Percentiles rank a stretch among this genome's conserved stretches.
phyloP scores from a whole-genome alignment of 176 grass and related monocot species.

The Paspalum notatum region DNA sequence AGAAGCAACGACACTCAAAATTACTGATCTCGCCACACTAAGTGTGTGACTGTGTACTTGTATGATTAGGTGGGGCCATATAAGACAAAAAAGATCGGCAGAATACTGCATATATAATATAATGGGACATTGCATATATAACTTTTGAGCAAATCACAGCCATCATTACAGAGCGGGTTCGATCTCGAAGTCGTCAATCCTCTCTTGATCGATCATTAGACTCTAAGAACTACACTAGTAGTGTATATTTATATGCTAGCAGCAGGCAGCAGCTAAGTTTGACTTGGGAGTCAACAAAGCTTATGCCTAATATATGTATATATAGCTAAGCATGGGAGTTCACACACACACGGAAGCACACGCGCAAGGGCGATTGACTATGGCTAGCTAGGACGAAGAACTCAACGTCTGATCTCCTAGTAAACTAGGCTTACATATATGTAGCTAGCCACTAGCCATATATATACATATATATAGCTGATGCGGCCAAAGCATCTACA shows the following conservation, averaged over 20 bases:
- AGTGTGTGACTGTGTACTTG: too few species aligned
- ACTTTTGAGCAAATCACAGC: constrained; percentile 19
- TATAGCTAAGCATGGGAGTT: constrained; percentile 26
- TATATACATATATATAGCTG: constrained; percentile 23
- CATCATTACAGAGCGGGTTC: constrained; percentile 33
- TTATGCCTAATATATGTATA: background rate
- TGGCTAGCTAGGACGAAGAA: constrained; percentile 12
- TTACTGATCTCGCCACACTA: too few species aligned
- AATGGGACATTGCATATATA: background rate
- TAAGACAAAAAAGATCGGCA: too few species aligned
- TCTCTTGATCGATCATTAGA: constrained; percentile 39
- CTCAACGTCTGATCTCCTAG: constrained; percentile 41
- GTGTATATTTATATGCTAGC: background rate
- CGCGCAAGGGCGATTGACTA: constrained; percentile 37
- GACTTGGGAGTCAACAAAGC: constrained; percentile 56
- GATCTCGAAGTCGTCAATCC: constrained; percentile 30
- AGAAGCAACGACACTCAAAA: too few species aligned
- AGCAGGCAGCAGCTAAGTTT: constrained; percentile 37
- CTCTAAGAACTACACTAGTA: constrained; percentile 23
- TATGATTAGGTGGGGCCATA: too few species aligned
- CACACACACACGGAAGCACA: constrained; percentile 32
- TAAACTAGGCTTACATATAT: constrained; percentile 34
- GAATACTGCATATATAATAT: background rate
- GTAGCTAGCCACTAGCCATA: background rate
- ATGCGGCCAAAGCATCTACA: constrained; percentile 55